Base-by-base conservation (phyloP, 106 monocot genomes). In the Ottelia alismoides region DNA sequence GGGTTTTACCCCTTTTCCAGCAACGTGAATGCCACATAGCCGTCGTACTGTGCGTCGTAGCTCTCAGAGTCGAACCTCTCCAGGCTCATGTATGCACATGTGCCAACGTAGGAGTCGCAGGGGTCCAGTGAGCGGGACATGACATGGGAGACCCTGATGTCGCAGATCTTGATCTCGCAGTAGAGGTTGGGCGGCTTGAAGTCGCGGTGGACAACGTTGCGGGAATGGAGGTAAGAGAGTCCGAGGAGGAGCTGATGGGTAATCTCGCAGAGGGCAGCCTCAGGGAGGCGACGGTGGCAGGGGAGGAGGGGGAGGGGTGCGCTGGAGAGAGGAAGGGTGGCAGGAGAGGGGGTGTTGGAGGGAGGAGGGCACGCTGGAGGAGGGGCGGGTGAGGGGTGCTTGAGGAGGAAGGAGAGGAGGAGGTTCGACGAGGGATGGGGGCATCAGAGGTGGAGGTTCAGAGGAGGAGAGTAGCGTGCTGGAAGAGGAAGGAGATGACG, bases 351-450 rank as follows among this genome's bases (percentile, higher is more conserved):
- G 28, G 59, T 30, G 66, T 23, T n/a, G n/a, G n/a, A n/a, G 47
- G 11, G 25, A 11, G 12, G 58, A 27, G 29, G 43, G 30, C 52
- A 75, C 19, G 45, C 61, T 35, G 44, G 53, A 47, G 52, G 58
- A 58, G 57, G 47, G 45, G 56, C 70, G 76, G 27, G 85, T 61
- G 32, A 96, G 51, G 64, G 20, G 22, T n/a, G n/a, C n/a, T n/a
- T n/a, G n/a, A n/a, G n/a, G n/a, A n/a, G n/a, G n/a, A n/a, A 3
- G 75, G 63, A 28, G 76, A 84, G 52, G 74, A 76, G 21, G 78
- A 47, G n/a, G 59, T 60, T 20, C 64, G 57, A 47, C 81, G 75
- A 73, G 78, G 76, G 47, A 78, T 76, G 46, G 78, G 70, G 52
- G 70, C 70, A 48, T 88, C 88, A 22, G 80, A 58, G 29, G 46